These are phyloP conservation scores for Trichoderma erinaceum DNA, from an alignment of 495 filamentous ascomycete species.

Conservation along the genomic window DNA sequence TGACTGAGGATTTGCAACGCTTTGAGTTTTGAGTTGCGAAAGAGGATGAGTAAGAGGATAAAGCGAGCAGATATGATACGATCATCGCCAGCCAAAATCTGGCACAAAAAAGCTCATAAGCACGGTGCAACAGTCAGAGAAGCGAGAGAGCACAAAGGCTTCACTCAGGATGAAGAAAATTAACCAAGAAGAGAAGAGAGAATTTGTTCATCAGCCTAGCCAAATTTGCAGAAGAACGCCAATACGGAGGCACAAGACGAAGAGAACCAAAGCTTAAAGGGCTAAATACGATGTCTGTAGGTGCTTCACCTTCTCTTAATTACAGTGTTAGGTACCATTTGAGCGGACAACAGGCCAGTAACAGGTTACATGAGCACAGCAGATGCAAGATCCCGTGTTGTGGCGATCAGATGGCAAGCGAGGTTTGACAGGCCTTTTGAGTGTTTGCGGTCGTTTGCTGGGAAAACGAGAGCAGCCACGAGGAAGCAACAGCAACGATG, in stretches of 20 bases:
- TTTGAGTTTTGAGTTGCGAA: conserved; percentile 5
- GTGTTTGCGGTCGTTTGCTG: no score
- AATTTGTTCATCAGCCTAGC: neutral
- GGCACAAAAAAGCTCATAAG: neutral
- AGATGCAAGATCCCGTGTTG: neutral
- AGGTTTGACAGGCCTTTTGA: no score
- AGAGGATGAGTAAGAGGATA: neutral
- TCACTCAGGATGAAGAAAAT: neutral
- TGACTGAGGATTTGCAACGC: neutral
- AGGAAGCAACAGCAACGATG: no score
- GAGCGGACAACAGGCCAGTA: neutral
- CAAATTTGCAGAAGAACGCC: neutral
- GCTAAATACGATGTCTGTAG: no score
- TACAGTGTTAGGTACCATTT: neutral
- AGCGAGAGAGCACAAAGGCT: neutral
- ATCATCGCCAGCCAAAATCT: neutral
- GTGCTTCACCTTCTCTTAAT: no score
- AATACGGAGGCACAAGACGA: no score
- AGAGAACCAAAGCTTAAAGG: no score
- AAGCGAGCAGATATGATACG: neutral
- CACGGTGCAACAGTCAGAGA: neutral
- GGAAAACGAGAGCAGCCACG: no score
- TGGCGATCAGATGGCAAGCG: neutral
- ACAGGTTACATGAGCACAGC: neutral
- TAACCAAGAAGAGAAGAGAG: neutral